phyloP scores from a whole-genome alignment of 805 yeast species.

The Starmerella lactis-condensi region DNA sequence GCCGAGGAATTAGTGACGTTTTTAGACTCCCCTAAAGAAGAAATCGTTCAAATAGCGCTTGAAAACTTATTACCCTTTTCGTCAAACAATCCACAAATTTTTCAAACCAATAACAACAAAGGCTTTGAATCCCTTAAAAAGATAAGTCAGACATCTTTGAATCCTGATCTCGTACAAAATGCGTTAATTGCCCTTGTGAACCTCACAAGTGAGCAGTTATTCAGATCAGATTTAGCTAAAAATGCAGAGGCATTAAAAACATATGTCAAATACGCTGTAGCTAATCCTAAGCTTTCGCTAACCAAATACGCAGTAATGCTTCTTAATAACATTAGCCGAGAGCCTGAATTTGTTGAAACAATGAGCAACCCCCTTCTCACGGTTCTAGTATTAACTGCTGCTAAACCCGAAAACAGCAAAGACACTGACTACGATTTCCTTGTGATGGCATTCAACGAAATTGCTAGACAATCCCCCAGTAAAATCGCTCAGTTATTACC shows the following conservation, averaged over 20 bases:
- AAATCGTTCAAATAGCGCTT: constrained; percentile 65
- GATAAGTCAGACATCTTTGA: constrained; percentile 3
- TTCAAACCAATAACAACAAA: constrained; percentile 47
- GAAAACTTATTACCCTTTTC: constrained; percentile 62
- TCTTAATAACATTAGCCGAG: constrained; percentile 70
- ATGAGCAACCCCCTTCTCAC: constrained; percentile 45
- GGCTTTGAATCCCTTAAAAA: constrained; percentile 55
- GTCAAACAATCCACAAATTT: constrained; percentile 17
- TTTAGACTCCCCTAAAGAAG: constrained; percentile 62
- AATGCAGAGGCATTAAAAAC: constrained; percentile 35
- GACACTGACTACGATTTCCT: constrained; percentile 66
- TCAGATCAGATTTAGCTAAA: constrained; percentile 46
- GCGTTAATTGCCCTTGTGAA: constrained; percentile 69
- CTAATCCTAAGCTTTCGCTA: constrained; percentile 16
- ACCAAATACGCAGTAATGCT: constrained; percentile 39
- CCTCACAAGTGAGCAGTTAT: constrained; percentile 48
- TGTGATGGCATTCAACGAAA: constrained; percentile 75
- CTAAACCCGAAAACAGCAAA: constrained; percentile 18
- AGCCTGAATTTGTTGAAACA: constrained; percentile 39
- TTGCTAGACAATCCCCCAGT: constrained; percentile 40
- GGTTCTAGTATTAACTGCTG: constrained; percentile 48
- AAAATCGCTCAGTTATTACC: constrained; percentile 43
- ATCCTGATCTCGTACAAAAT: constrained; percentile 31
- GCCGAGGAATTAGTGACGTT: constrained; percentile 43
- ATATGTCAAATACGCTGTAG: constrained; percentile 48